Evolutionary conservation across 768 basidiomycete species (phyloP).

Genomic region (Tylopilus plumbeoviolaceoides): DNA sequence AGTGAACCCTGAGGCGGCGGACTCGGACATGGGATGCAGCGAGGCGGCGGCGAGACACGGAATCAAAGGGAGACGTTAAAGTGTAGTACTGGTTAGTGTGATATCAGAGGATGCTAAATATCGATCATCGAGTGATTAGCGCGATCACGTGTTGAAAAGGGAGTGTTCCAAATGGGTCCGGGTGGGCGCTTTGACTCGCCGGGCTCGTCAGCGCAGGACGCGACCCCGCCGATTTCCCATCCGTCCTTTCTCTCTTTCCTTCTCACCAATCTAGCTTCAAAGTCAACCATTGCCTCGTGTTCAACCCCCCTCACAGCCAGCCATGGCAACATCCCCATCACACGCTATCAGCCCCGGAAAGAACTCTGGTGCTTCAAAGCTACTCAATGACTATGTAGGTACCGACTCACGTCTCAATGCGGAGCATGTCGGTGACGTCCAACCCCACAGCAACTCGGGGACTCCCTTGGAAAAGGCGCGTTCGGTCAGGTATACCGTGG

Average conservation of each 20-base stretch:
- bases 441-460: slow-evolving; percentile 79
- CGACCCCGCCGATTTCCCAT: slow-evolving; percentile 23
- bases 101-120: background rate
- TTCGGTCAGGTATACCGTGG: slow-evolving; percentile 96
- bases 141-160: slow-evolving; percentile 20
- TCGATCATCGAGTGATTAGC: background rate
- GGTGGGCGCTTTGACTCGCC: slow-evolving; percentile 18
- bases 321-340: slow-evolving; percentile 24
- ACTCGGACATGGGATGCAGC: background rate
- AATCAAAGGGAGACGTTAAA: background rate
- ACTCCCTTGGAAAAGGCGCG: slow-evolving; percentile 93
- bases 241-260: slow-evolving; percentile 11
- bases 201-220: slow-evolving; percentile 35
- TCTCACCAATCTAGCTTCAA: slow-evolving; percentile 7
- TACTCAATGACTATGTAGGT: slow-evolving; percentile 64
- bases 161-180: slow-evolving; percentile 30
- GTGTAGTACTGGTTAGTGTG: background rate
- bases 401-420: background rate
- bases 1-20: background rate
- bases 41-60: background rate
- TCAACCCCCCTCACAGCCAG: background rate
- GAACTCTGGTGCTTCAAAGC: slow-evolving; percentile 41
- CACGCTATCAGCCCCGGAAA: slow-evolving; percentile 21
- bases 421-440: slow-evolving; percentile 7
- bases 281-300: background rate